A percentile compares a stretch with the other conserved stretches of the same genome.
Evolutionary conservation across 106 monocot genomes (phyloP).

Genomic region (Acorus gramineus): DNA sequence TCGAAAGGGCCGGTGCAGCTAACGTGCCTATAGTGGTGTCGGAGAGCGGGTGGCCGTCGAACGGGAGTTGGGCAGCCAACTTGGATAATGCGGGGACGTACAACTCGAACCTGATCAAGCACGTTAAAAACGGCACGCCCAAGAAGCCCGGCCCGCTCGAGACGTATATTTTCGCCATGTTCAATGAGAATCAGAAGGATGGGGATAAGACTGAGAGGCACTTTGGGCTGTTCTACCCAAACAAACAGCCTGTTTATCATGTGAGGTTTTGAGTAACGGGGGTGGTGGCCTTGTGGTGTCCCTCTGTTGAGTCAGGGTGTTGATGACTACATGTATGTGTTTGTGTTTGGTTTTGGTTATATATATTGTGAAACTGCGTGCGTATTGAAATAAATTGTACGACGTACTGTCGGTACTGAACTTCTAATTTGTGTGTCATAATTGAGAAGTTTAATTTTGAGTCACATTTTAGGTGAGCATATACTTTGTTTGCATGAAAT

Average conservation of each 20-base stretch:
- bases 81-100: constrained; percentile 23
- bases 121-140: constrained; percentile 29
- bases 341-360: no score
- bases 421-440: no score
- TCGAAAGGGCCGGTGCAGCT: constrained; percentile 24
- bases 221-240: constrained; percentile 19
- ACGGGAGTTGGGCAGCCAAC: constrained; percentile 18
- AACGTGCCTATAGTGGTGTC: constrained; percentile 32
- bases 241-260: not conserved
- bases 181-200: constrained; percentile 32
- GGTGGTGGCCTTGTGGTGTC: no score
- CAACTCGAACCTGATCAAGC: constrained; percentile 24
- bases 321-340: no score
- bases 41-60: constrained; percentile 63
- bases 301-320: no score
- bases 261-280: no score
- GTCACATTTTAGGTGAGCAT: no score
- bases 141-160: constrained; percentile 27
- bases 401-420: no score
- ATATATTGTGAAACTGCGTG: no score
- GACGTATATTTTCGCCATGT: constrained; percentile 44
- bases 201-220: constrained; percentile 10
- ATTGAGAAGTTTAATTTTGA: no score
- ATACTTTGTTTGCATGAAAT: no score
- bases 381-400: no score